Percentiles rank a stretch among this genome's conserved stretches.
phyloP scores from a whole-genome alignment of 192 early-diverging fungal species.

The Coemansia sp. region DNA sequence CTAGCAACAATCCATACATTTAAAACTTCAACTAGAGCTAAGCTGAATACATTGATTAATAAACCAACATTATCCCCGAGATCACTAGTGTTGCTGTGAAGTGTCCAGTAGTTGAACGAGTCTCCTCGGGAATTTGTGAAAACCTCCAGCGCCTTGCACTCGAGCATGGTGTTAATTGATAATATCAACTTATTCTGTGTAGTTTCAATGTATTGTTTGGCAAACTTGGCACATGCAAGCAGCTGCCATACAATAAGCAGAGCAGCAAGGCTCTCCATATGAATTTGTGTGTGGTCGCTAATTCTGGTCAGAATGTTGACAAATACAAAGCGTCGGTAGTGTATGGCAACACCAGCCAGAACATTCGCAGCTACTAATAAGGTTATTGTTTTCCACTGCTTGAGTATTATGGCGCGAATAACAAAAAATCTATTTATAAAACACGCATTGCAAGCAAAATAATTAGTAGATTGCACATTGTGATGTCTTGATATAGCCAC shows the following conservation, averaged over 20 bases:
- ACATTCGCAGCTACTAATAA: background rate
- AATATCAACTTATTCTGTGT: background rate
- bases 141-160: background rate
- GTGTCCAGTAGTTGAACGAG: background rate
- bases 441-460: background rate
- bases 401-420: background rate
- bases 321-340: background rate
- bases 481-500: background rate
- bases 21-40: conserved; percentile 4
- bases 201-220: background rate
- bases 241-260: background rate
- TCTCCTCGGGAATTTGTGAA: background rate
- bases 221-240: background rate
- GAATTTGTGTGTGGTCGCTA: background rate
- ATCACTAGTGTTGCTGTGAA: background rate
- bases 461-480: background rate
- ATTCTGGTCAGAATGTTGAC: background rate
- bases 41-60: background rate
- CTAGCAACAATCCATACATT: conserved; percentile 26
- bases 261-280: background rate
- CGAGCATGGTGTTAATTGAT: background rate
- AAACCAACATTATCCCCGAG: background rate
- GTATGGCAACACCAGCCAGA: background rate
- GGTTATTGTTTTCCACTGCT: background rate
- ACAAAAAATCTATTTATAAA: background rate